Percentiles rank a stretch among this genome's conserved stretches.
phyloP scores from a whole-genome alignment of 768 basidiomycete genomes.

The Lactarius indigo region DNA sequence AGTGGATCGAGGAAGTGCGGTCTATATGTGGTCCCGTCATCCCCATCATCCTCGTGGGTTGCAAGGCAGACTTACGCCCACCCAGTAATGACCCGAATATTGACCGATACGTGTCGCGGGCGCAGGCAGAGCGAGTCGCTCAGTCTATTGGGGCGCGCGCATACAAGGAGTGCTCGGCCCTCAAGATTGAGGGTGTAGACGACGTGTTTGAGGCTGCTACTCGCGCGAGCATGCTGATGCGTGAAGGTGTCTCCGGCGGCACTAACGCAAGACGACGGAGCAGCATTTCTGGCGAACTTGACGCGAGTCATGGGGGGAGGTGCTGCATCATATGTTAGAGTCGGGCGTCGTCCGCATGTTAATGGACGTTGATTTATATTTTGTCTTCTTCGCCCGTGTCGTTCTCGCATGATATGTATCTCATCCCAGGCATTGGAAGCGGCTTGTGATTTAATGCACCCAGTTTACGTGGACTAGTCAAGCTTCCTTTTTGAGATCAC shows the following conservation, averaged over 20 bases:
- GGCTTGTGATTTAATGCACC: neutral
- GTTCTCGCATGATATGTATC: conserved; percentile 14
- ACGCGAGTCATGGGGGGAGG: conserved; percentile 12
- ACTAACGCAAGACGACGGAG: conserved; percentile 37
- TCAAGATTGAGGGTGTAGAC: conserved; percentile 90
- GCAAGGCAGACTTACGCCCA: conserved; percentile 90
- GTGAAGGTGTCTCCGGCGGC: conserved; percentile 67
- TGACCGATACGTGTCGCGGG: conserved; percentile 63
- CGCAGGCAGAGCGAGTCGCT: conserved; percentile 80
- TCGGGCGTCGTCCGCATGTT: conserved; percentile 1
- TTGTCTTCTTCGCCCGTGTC: neutral
- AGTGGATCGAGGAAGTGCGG: conserved; percentile 99
- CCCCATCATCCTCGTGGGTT: conserved; percentile 93
- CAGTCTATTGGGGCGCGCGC: conserved; percentile 82
- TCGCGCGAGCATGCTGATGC: conserved; percentile 92
- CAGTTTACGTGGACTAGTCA: neutral
- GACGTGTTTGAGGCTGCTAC: conserved; percentile 98
- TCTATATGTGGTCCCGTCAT: conserved; percentile 91
- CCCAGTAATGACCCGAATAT: conserved; percentile 44
- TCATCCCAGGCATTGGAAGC: neutral
- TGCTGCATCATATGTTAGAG: conserved; percentile 25
- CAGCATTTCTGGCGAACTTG: conserved; percentile 24
- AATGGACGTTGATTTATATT: conserved; percentile 16
- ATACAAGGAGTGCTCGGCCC: conserved; percentile 92
- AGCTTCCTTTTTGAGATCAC: conserved; percentile 1